Conservation (phyloP, 2,329 filamentous ascomycete species). For the Magnaporthiopsis incrustans region DNA sequence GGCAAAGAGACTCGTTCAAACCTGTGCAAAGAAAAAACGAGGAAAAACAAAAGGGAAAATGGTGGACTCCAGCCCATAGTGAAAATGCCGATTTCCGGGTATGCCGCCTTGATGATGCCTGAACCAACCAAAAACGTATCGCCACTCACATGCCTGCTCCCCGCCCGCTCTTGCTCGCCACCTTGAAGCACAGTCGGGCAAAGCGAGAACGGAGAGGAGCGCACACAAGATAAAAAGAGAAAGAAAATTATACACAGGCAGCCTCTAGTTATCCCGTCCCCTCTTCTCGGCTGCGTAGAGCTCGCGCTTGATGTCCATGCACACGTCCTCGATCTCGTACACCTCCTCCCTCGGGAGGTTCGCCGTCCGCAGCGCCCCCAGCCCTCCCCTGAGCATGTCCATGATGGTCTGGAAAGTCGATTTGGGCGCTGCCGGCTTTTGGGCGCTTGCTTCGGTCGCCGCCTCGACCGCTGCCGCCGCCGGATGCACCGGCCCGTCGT, state of each 20-base stretch:
- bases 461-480: conserved; percentile 7
- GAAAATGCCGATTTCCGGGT: conserved; percentile 4
- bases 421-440: conserved; percentile 19
- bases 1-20: neutral
- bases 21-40: neutral
- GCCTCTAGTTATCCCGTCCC: conserved; percentile 27
- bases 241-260: neutral
- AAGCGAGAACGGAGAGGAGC: neutral
- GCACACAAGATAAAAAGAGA: neutral
- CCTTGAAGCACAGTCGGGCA: no score
- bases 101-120: neutral
- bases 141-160: neutral
- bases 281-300: conserved; percentile 63
- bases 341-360: conserved; percentile 58
- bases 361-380: conserved; percentile 51
- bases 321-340: conserved; percentile 64
- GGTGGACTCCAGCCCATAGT: conserved; percentile 2
- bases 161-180: neutral
- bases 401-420: conserved; percentile 41
- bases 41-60: neutral
- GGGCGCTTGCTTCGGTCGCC: conserved; percentile 8
- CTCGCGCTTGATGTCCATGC: conserved; percentile 71
- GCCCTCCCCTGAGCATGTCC: conserved; percentile 41
- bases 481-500: neutral
- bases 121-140: neutral